Base-by-base conservation (phyloP, 108 stramenopile genomes). In the Cyclotella kingstonii region DNA sequence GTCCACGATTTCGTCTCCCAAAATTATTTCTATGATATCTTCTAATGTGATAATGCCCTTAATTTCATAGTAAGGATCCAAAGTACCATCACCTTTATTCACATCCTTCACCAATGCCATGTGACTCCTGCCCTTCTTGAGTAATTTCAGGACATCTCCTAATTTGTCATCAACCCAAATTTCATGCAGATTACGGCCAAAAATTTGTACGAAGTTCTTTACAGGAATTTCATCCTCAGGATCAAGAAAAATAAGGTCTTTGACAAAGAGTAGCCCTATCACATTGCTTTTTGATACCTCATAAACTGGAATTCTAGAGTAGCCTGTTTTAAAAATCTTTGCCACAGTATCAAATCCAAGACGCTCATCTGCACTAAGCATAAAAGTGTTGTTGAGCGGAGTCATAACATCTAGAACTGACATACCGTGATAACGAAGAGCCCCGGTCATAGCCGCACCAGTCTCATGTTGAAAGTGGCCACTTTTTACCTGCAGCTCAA, bases 211-310 rank as follows among this genome's bases (percentile, higher is more conserved):
- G 60, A 98, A 95, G 25, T 85, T 90, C 11, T 77, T 69, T 12
- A 98, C 83, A 1, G 96, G 88, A 15, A 84, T 64, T 27, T 87
- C 90, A 77, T 98, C 96, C 64, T 96, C 96, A 6, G 97, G 97
- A 70, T 97, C 96, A 23, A 99, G 71, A 60, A 99, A 97, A 69
- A 98, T 98, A 4, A 99, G 84, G 60, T 99, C 99, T 79, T 99
- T 99, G 46, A 95, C 95, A 57, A 97, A 91, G 14, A 99, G 78
- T 38, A 99, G 60, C 18, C 99, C 97, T 35, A 98, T 89, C 17
- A 98, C 77, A 68, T 95, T 93, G 70, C 96, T 78, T 64, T 76
- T 77, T 19, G 79, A 53, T 19, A 86, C 72, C 66, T 96, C 93
- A 67, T 87, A 95, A 23, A 98, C 87, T 9, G 95, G 96, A 45